Percentiles rank a stretch among this genome's conserved stretches.
Evolutionary conservation across 257 asterid species (phyloP).

Genomic region (Ophiorrhiza pumila): DNA sequence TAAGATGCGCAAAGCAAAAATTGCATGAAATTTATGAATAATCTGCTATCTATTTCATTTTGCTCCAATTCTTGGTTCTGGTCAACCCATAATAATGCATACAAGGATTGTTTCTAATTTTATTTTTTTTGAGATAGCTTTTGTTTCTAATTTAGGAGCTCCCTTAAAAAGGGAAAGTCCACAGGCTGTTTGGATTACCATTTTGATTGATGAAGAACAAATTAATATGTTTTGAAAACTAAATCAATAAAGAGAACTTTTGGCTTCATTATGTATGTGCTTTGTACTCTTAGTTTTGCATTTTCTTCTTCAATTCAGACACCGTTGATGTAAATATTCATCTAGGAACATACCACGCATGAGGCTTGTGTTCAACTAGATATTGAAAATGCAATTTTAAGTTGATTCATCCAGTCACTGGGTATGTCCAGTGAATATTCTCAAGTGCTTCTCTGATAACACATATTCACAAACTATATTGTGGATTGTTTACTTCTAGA

Average conservation of each 20-base stretch:
- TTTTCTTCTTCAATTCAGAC: background rate
- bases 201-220: background rate
- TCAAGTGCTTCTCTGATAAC: background rate
- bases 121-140: background rate
- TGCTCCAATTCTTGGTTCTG: background rate
- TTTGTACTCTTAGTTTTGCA: background rate
- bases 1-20: background rate
- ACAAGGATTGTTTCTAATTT: background rate
- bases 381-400: background rate
- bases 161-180: background rate
- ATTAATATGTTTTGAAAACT: background rate
- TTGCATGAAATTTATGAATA: background rate
- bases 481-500: background rate
- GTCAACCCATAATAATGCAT: background rate
- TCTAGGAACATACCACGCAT: background rate
- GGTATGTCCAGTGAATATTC: background rate
- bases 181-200: background rate
- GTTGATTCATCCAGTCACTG: background rate
- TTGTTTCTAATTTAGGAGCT: background rate
- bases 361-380: background rate
- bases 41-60: background rate
- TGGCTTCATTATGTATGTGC: background rate
- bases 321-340: background rate
- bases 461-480: background rate
- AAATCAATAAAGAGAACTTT: background rate